These are phyloP conservation scores for Ceratonia siliqua DNA, from an alignment of 306 rosid species.

Conservation along the genomic window DNA sequence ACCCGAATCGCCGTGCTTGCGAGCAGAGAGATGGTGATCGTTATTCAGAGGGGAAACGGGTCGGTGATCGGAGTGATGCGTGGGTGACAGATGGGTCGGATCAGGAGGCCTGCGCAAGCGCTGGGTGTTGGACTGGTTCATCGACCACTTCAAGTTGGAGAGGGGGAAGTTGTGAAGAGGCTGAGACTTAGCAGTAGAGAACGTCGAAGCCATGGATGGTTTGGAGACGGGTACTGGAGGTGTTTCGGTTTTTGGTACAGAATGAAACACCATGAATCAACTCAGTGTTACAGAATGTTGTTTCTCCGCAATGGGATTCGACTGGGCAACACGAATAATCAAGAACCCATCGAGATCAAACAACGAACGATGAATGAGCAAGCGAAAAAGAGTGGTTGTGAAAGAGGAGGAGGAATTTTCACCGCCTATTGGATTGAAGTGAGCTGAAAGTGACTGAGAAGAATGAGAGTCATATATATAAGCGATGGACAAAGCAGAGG, in stretches of 20 bases:
- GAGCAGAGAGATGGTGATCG: not conserved
- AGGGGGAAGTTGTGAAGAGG: constrained; percentile 23
- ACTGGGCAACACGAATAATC: not conserved
- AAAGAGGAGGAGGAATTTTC: not conserved
- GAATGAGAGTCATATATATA: not conserved
- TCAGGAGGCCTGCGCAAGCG: not conserved
- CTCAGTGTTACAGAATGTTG: not conserved
- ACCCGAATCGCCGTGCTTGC: not conserved
- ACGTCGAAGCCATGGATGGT: constrained; percentile 31
- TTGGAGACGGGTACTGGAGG: not conserved
- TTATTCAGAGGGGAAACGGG: not conserved
- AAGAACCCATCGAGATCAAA: not conserved
- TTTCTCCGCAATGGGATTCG: not conserved
- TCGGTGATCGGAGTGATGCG: not conserved
- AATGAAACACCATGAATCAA: constrained; percentile 28
- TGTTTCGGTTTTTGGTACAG: constrained; percentile 15
- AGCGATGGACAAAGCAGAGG: not conserved
- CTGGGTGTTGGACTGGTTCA: not conserved
- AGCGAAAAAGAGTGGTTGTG: not conserved
- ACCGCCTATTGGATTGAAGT: not conserved
- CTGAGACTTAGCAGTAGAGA: constrained; percentile 10
- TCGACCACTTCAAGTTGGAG: constrained; percentile 38
- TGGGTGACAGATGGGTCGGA: not conserved
- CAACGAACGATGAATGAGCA: not conserved
- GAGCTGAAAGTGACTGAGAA: not conserved